Conservation (phyloP, 805 yeast genomes). For the Cyberlindnera subsufficiens region DNA sequence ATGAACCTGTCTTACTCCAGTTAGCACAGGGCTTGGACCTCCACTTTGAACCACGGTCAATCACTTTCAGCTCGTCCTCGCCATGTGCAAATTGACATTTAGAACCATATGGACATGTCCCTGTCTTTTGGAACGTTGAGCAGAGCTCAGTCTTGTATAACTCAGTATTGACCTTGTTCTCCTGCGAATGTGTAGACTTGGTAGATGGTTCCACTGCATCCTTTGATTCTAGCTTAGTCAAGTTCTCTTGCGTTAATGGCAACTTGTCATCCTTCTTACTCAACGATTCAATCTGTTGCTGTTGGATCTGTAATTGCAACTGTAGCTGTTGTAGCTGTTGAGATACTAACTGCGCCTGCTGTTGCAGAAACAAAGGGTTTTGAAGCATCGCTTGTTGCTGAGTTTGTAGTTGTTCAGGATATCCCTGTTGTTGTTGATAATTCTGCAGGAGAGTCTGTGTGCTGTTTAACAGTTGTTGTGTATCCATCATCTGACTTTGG, state of each 20-base stretch:
- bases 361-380: constrained; percentile 21
- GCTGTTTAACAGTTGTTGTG: neutral
- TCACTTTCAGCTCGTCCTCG: constrained; percentile 60
- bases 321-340: constrained; percentile 23
- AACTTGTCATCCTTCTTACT: constrained; percentile 9
- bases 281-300: constrained; percentile 26
- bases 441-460: constrained; percentile 10
- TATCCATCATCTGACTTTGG: neutral
- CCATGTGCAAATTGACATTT: constrained; percentile 98
- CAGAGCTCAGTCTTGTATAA: constrained; percentile 90
- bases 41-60: constrained; percentile 77
- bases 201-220: neutral
- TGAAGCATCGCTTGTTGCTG: constrained; percentile 15
- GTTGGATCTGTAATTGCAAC: constrained; percentile 23
- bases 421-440: constrained; percentile 16
- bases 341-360: constrained; percentile 20
- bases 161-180: constrained; percentile 39
- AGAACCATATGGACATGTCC: constrained; percentile 78
- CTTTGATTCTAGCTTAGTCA: constrained; percentile 10
- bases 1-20: constrained; percentile 75
- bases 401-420: constrained; percentile 18
- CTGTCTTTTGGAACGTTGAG: constrained; percentile 64
- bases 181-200: constrained; percentile 7
- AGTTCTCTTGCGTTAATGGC: constrained; percentile 21
- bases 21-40: constrained; percentile 88